Conservation (phyloP, 2,329 filamentous ascomycete species). For the Cadophora gregata region DNA sequence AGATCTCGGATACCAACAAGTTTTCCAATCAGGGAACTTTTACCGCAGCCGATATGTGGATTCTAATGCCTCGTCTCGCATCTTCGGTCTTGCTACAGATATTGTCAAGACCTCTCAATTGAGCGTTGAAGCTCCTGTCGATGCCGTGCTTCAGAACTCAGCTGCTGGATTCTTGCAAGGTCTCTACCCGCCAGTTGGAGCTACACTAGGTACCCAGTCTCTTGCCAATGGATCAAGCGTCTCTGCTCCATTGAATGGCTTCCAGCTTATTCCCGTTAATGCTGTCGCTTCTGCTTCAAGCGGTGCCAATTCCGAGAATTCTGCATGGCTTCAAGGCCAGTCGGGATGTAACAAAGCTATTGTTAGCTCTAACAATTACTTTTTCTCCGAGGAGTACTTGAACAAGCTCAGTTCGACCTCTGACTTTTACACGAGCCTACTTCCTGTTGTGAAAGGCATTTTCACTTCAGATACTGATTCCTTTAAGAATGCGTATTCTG, state of each 20-base stretch:
- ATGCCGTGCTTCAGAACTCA: constrained; percentile 81
- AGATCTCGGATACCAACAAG: constrained; percentile 77
- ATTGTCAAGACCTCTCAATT: constrained; percentile 74
- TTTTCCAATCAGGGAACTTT: constrained; percentile 74
- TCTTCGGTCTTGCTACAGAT: constrained; percentile 70
- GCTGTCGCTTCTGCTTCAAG: constrained; percentile 58
- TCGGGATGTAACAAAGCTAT: constrained; percentile 62
- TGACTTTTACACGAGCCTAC: constrained; percentile 62
- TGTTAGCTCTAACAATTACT: constrained; percentile 61
- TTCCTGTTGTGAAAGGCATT: constrained; percentile 61
- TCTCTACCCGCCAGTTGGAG: constrained; percentile 79
- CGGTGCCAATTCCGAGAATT: constrained; percentile 61
- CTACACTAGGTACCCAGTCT: constrained; percentile 57
- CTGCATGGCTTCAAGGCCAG: constrained; percentile 63
- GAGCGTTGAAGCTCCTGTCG: constrained; percentile 71
- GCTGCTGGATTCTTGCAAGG: constrained; percentile 83
- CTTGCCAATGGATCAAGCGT: constrained; percentile 74
- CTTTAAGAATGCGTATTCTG: constrained; percentile 67
- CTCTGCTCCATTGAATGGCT: constrained; percentile 74
- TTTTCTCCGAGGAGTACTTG: constrained; percentile 54
- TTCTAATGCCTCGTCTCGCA: constrained; percentile 59
- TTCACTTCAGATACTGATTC: constrained; percentile 53
- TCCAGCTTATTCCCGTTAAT: constrained; percentile 82
- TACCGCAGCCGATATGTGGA: constrained; percentile 79
- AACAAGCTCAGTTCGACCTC: constrained; percentile 56